Percentiles rank a stretch among this genome's conserved stretches.
Conservation (phyloP, 192 early-diverging fungal genomes). For the Chytriomyces hyalinus region DNA sequence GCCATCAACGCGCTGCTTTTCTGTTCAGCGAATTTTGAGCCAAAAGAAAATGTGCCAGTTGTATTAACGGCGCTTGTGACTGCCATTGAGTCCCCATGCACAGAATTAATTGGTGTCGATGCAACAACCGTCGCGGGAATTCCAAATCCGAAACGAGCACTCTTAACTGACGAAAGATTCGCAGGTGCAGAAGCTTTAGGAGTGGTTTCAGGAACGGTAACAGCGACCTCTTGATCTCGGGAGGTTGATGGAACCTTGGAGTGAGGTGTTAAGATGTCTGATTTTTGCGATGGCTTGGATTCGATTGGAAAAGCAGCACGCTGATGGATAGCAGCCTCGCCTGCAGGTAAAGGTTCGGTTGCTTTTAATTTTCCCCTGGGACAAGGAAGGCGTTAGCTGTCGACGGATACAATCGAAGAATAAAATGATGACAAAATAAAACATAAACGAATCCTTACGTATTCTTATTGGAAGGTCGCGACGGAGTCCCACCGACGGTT, state of each 20-base stretch:
- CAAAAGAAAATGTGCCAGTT: background rate
- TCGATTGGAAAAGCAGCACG: background rate
- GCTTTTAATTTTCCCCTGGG: too few species aligned
- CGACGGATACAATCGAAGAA: background rate
- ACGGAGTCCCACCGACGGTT: constrained; percentile 24
- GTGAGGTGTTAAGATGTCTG: background rate
- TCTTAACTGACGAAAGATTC: background rate
- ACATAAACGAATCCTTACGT: constrained; percentile 8
- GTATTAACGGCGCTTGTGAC: background rate
- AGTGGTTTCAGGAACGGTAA: background rate
- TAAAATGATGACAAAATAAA: background rate
- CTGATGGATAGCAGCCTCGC: background rate
- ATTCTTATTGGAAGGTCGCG: constrained; percentile 19
- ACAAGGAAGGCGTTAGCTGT: too few species aligned
- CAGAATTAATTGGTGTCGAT: background rate
- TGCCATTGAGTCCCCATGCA: background rate
- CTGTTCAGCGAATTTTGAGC: background rate
- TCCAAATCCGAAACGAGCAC: background rate
- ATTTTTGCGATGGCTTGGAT: background rate
- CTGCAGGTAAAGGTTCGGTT: background rate
- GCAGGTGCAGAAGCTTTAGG: background rate
- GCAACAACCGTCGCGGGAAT: background rate
- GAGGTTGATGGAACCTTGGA: background rate
- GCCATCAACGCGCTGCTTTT: background rate
- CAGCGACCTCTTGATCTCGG: background rate